A percentile compares a stretch with the other conserved stretches of the same genome.
These are phyloP conservation scores for Yarrowia divulgata DNA, from an alignment of 805 yeast species.

Conservation along the genomic window DNA sequence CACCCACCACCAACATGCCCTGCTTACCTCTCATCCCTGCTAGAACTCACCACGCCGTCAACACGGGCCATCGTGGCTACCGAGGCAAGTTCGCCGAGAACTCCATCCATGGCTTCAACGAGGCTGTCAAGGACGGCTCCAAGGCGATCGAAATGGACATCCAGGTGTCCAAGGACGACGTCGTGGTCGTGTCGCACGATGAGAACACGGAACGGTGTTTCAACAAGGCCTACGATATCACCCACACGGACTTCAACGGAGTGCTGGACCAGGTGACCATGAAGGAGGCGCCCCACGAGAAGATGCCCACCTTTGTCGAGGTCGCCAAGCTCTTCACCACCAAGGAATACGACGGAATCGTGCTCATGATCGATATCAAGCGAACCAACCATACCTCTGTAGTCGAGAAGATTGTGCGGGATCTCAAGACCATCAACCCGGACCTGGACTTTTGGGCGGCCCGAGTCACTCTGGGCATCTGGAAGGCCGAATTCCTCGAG, in stretches of 20 bases:
- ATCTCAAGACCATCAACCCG: slow-evolving; percentile 51
- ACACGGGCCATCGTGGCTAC: slow-evolving; percentile 50
- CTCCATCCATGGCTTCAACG: slow-evolving; percentile 56
- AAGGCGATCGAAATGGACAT: slow-evolving; percentile 63
- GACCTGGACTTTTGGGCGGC: slow-evolving; percentile 57
- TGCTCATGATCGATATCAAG: slow-evolving; percentile 62
- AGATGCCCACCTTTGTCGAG: slow-evolving; percentile 55
- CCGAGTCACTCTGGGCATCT: slow-evolving; percentile 59
- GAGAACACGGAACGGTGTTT: slow-evolving; percentile 59
- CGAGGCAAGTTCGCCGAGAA: slow-evolving; percentile 57
- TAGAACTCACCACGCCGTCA: slow-evolving; percentile 40
- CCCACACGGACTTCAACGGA: slow-evolving; percentile 51
- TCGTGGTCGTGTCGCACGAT: slow-evolving; percentile 64
- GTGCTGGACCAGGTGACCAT: slow-evolving; percentile 53
- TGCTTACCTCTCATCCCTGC: slow-evolving; percentile 14
- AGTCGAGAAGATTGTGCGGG: slow-evolving; percentile 53
- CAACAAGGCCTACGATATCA: slow-evolving; percentile 53
- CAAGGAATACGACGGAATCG: slow-evolving; percentile 47
- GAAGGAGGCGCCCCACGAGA: slow-evolving; percentile 49
- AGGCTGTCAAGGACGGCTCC: slow-evolving; percentile 57
- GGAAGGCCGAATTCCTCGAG: slow-evolving; percentile 58
- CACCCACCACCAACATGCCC: background rate
- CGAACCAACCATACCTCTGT: slow-evolving; percentile 56
- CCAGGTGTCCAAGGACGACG: slow-evolving; percentile 62
- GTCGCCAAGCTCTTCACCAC: slow-evolving; percentile 53